Evolutionary conservation across 495 filamentous ascomycete species (phyloP).

Genomic region (Penicillium paradoxum): DNA sequence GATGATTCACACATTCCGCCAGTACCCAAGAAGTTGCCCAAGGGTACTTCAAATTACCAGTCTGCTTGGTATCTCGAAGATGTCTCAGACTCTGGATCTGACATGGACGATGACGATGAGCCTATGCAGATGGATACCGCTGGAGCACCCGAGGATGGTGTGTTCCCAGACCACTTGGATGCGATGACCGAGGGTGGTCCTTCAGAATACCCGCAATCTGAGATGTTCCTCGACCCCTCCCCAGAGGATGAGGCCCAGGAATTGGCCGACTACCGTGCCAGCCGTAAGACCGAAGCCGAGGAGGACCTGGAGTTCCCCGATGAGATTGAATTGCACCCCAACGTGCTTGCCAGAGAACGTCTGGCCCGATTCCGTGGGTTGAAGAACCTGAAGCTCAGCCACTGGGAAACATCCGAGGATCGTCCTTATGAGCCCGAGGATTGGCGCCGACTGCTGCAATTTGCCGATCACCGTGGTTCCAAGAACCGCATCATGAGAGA

Average conservation of each 20-base stretch:
- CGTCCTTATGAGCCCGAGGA: constrained; percentile 79
- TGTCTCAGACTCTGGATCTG: constrained; percentile 81
- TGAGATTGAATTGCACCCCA: constrained; percentile 89
- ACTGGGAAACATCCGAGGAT: constrained; percentile 87
- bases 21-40: constrained; percentile 71
- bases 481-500: constrained; percentile 71
- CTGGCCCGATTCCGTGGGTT: constrained; percentile 81
- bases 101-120: constrained; percentile 62
- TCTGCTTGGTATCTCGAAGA: constrained; percentile 88
- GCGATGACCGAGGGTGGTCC: constrained; percentile 73
- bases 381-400: constrained; percentile 79
- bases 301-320: constrained; percentile 96
- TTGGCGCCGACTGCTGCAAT: constrained; percentile 76
- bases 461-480: constrained; percentile 77
- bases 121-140: constrained; percentile 47
- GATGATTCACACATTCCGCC: constrained; percentile 63
- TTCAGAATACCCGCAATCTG: constrained; percentile 85
- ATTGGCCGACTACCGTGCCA: constrained; percentile 71
- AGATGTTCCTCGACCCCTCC: constrained; percentile 82
- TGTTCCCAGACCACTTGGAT: constrained; percentile 63
- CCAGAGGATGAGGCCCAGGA: constrained; percentile 80
- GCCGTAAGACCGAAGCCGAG: constrained; percentile 68
- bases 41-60: constrained; percentile 90
- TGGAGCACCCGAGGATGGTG: constrained; percentile 67
- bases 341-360: constrained; percentile 79